Base-by-base conservation (phyloP, 805 yeast genomes). In the Priceomyces castillae region DNA sequence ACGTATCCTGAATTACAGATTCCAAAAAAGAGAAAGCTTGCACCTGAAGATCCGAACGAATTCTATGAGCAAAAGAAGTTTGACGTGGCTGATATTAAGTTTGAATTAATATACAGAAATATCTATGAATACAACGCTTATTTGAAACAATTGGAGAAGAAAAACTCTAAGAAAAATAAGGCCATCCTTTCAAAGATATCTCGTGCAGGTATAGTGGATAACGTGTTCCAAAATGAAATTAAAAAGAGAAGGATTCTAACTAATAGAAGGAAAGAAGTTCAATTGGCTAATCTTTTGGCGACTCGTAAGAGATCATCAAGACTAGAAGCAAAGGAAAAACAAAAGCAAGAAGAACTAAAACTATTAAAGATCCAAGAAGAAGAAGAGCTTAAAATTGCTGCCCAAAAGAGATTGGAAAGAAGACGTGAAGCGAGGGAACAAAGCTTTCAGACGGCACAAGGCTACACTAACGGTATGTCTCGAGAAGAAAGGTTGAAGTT, bases 241-340 rank as follows among this genome's bases (percentile, higher is more conserved):
- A 73, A 71, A 45, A 79, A 78, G 51, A 66, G 87, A 49, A 77
- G 73, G 52, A 74, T 73, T 46, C 66, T 80, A 14, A 57, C 75
- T 22, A 78, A 77, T 48, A 68, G 85, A 52, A 77, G 74, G 51
- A 82, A 79, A 57, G 87, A 82, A 43, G 73, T 77, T 37, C 82
- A 84, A 49, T 71, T 86, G 74, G 78, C 77, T 38, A 76, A 75
- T 17, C 59, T 86, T 42, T 62, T 86, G 55, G 81, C 81, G 3
- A 78, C 85, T 44, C 73, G 94, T 54, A 86, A 86, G 54, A 73
- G 88, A 50, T 85, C 92, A 0, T 79, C 89, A 1, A 74, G 94
- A 61, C 61, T 86, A 35, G 86, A 83, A 51, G 85, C 84, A 15
- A 81, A 78, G 54, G 81, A 78, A 48, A 65, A 63, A 46, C 73